A percentile compares a stretch with the other conserved stretches of the same genome.
These are phyloP conservation scores for Penicillium daleae DNA, from an alignment of 495 filamentous ascomycete species.

Conservation along the genomic window DNA sequence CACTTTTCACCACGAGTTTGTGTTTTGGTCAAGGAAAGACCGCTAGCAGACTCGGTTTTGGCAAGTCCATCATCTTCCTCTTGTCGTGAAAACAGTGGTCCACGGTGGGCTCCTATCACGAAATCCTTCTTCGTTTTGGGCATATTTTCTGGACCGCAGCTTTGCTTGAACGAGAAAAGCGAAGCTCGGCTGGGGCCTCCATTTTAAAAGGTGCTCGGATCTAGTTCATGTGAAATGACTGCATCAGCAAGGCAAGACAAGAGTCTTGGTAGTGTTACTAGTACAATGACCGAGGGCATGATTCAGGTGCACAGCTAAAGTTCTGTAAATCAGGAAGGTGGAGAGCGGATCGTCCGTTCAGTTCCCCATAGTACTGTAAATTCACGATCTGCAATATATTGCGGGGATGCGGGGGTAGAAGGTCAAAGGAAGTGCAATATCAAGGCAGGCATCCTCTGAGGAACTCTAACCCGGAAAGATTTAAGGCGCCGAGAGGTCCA, in stretches of 20 bases:
- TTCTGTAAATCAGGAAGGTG: not conserved
- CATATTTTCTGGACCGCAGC: not conserved
- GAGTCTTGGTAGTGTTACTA: not conserved
- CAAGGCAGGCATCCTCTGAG: not conserved
- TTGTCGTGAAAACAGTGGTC: slow-evolving; percentile 16
- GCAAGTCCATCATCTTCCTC: slow-evolving; percentile 10
- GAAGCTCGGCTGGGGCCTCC: not conserved
- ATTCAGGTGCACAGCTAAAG: not conserved
- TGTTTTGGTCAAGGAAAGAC: slow-evolving; percentile 14
- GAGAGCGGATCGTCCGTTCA: not conserved
- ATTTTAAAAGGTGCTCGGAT: slow-evolving; percentile 1
- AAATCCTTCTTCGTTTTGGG: not conserved
- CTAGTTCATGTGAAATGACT: not conserved
- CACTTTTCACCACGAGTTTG: slow-evolving; percentile 23
- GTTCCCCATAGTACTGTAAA: not conserved
- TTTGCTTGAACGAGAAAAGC: not conserved
- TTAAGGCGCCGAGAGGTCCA: not conserved
- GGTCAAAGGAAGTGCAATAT: not conserved
- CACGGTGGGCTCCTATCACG: slow-evolving; percentile 20
- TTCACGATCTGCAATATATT: slow-evolving; percentile 1
- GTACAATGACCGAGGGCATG: not conserved
- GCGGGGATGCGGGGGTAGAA: slow-evolving; percentile 4
- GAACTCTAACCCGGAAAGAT: not conserved
- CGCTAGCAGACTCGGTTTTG: slow-evolving; percentile 17
- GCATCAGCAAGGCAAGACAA: not conserved